Percentiles rank a stretch among this genome's conserved stretches.
phyloP scores from a whole-genome alignment of 768 basidiomycete species.

The Mycena olivaceomarginata region DNA sequence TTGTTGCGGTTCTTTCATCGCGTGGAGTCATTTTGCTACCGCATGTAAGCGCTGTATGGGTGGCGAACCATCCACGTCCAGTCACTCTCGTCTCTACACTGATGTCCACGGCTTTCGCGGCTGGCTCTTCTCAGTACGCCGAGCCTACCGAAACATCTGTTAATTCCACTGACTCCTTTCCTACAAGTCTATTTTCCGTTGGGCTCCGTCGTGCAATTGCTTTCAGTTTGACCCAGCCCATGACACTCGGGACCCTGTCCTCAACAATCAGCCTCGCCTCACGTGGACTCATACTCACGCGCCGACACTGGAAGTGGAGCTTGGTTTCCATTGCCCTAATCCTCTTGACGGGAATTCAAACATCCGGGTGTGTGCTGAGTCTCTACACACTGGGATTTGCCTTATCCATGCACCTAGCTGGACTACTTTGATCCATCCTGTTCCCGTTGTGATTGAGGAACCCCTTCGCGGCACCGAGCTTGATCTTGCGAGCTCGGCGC shows the following conservation, averaged over 20 bases:
- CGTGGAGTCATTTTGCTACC: constrained; percentile 2
- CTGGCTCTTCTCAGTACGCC: constrained; percentile 4
- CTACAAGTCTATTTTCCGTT: constrained; percentile 20
- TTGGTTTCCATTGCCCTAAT: constrained; percentile 1
- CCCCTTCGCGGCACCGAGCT: constrained; percentile 3
- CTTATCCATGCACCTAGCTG: background rate
- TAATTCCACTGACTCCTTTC: background rate
- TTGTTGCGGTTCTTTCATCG: background rate
- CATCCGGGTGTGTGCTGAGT: constrained; percentile 8
- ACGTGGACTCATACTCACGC: background rate
- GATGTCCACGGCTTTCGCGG: constrained; percentile 15
- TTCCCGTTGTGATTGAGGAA: background rate
- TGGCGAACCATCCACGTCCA: background rate
- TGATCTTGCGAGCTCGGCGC: constrained; percentile 7
- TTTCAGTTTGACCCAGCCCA: background rate
- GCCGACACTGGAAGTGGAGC: constrained; percentile 15
- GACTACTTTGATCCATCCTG: constrained; percentile 16
- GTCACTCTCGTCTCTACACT: constrained; percentile 6
- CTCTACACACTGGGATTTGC: background rate
- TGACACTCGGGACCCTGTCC: background rate
- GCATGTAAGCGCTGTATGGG: background rate
- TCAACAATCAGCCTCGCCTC: constrained; percentile 10
- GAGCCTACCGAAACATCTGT: background rate
- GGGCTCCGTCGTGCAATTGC: background rate
- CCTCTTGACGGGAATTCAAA: constrained; percentile 18